These are phyloP conservation scores for Porogramme epimiltina DNA, from an alignment of 1,284 basidiomycete species.

Conservation along the genomic window DNA sequence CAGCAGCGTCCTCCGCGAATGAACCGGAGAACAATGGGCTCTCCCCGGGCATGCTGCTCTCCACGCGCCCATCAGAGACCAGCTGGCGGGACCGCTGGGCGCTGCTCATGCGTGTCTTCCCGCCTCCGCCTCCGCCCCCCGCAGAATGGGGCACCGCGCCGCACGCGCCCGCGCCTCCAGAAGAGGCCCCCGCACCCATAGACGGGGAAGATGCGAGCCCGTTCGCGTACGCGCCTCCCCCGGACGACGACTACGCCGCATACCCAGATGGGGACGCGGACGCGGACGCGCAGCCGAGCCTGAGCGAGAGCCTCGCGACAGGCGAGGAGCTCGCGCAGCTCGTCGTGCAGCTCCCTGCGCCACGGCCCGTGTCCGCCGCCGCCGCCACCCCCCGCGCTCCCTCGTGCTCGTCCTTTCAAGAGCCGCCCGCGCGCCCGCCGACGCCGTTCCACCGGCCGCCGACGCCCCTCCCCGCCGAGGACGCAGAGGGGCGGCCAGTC, in stretches of 20 bases:
- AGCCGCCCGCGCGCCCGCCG: neutral
- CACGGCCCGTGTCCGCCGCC: neutral
- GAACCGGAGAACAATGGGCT: neutral
- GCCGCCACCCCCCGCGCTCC: neutral
- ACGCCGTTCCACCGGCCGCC: neutral
- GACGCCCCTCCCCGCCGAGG: neutral
- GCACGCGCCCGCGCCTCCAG: neutral
- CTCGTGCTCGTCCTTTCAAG: neutral
- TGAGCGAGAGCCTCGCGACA: neutral
- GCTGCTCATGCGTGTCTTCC: neutral
- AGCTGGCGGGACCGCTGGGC: conserved; percentile 1
- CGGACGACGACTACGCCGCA: too few relatives aligned
- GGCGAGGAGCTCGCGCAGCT: neutral
- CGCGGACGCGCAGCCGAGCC: neutral
- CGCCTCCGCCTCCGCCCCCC: neutral
- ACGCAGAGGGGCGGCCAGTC: neutral
- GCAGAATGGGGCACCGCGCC: neutral
- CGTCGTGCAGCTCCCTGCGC: neutral
- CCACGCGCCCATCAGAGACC: neutral
- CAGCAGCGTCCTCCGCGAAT: neutral
- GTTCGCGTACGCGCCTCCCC: neutral
- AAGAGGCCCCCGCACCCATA: neutral
- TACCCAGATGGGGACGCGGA: neutral
- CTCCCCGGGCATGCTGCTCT: neutral
- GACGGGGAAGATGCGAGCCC: neutral